These are phyloP conservation scores for Fusarium sp. DNA, from an alignment of 2,329 filamentous ascomycete species.

Conservation along the genomic window DNA sequence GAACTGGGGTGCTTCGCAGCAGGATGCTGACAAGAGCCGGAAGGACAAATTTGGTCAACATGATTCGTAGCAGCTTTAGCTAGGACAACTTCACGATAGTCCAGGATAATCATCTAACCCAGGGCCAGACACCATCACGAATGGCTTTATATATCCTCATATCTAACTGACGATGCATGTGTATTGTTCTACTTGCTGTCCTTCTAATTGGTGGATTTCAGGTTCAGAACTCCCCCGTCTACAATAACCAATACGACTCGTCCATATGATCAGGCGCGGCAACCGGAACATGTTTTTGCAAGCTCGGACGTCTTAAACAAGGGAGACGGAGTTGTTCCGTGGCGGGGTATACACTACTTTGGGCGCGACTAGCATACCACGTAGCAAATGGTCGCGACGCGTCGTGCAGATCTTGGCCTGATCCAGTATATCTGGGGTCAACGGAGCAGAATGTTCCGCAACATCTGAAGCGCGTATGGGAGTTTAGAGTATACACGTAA, in stretches of 20 bases:
- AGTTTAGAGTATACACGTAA: neutral
- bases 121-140: neutral
- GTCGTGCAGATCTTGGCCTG: neutral
- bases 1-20: neutral
- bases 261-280: neutral
- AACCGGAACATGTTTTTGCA: neutral
- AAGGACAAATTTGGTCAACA: constrained; percentile 6
- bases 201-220: neutral
- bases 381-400: neutral
- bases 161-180: neutral
- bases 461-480: neutral
- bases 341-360: constrained; percentile 12
- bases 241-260: too few species aligned
- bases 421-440: neutral
- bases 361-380: neutral
- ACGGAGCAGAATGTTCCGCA: neutral
- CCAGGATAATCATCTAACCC: neutral
- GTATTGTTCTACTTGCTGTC: neutral
- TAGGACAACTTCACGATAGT: neutral
- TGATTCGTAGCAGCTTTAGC: neutral
- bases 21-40: constrained; percentile 4
- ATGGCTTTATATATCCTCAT: neutral
- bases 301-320: neutral
- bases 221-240: neutral
- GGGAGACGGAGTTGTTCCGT: constrained; percentile 11